phyloP scores from a whole-genome alignment of 805 yeast genomes.

The Alloascoidea hylecoeti region DNA sequence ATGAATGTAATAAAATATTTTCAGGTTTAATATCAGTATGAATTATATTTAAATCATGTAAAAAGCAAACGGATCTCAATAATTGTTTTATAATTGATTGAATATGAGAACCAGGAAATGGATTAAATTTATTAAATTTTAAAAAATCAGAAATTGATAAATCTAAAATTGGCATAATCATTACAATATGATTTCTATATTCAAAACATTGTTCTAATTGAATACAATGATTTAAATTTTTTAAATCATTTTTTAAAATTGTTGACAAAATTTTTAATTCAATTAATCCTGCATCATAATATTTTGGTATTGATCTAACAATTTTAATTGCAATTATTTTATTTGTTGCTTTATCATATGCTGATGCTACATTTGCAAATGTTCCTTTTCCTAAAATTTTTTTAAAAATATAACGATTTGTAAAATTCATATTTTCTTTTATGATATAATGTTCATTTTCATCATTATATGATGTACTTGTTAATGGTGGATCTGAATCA shows the following conservation, averaged over 20 bases:
- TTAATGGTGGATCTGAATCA: too few relatives aligned
- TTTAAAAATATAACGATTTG: slow-evolving; percentile 59
- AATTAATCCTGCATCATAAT: slow-evolving; percentile 88
- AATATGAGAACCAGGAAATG: slow-evolving; percentile 92
- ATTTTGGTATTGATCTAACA: slow-evolving; percentile 83
- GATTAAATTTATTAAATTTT: slow-evolving; percentile 66
- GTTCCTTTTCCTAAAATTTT: slow-evolving; percentile 82
- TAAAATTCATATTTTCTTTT: not conserved
- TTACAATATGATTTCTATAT: slow-evolving; percentile 84
- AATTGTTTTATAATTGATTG: slow-evolving; percentile 82
- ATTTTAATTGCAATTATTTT: slow-evolving; percentile 79
- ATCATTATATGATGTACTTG: too few relatives aligned
- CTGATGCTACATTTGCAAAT: slow-evolving; percentile 79
- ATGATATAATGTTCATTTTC: not conserved
- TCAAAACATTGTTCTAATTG: slow-evolving; percentile 85
- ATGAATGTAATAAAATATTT: slow-evolving; percentile 61
- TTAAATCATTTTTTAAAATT: slow-evolving; percentile 55
- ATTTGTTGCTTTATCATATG: slow-evolving; percentile 50
- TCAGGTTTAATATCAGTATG: slow-evolving; percentile 98
- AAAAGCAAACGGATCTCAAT: slow-evolving; percentile 69
- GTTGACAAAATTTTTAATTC: slow-evolving; percentile 77
- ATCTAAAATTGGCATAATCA: slow-evolving; percentile 78
- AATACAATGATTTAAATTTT: slow-evolving; percentile 61
- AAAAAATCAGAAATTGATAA: slow-evolving; percentile 82
- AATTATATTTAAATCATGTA: slow-evolving; percentile 80